Percentiles rank a stretch among this genome's conserved stretches.
Conservation (phyloP, 2,329 filamentous ascomycete genomes). For the Lachnellula occidentalis region DNA sequence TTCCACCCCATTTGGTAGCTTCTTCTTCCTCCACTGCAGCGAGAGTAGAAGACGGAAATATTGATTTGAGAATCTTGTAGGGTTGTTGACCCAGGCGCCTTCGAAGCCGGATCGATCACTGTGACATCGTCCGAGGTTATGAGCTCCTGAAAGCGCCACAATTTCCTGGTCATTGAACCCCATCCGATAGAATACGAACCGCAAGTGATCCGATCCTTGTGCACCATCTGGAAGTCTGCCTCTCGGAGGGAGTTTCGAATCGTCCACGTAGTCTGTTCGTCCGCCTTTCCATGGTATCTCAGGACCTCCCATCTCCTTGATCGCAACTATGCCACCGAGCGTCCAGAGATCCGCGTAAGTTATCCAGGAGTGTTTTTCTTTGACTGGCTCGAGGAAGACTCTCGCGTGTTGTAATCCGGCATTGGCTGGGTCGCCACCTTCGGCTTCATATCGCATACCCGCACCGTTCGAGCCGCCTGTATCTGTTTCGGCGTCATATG, state of each 20-base stretch:
- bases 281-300: slow-evolving; percentile 51
- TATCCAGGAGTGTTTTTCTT: slow-evolving; percentile 54
- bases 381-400: slow-evolving; percentile 58
- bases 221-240: slow-evolving; percentile 51
- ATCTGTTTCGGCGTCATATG: slow-evolving; percentile 52
- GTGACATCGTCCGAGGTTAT: slow-evolving; percentile 52
- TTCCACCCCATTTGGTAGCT: slow-evolving; percentile 44
- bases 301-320: slow-evolving; percentile 56
- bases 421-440: slow-evolving; percentile 60
- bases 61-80: slow-evolving; percentile 53
- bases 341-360: slow-evolving; percentile 64
- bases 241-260: slow-evolving; percentile 51
- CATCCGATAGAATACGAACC: slow-evolving; percentile 54
- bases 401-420: slow-evolving; percentile 59
- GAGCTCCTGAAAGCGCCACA: slow-evolving; percentile 50
- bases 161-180: slow-evolving; percentile 57
- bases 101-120: slow-evolving; percentile 51
- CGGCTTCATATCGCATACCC: slow-evolving; percentile 59
- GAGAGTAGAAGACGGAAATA: slow-evolving; percentile 49
- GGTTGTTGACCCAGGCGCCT: slow-evolving; percentile 54
- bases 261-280: slow-evolving; percentile 57
- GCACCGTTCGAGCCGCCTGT: slow-evolving; percentile 61
- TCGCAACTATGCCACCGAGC: slow-evolving; percentile 52
- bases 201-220: slow-evolving; percentile 48
- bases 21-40: slow-evolving; percentile 50